Base-by-base conservation (phyloP, 2,329 filamentous ascomycete genomes). In the Talaromyces sp. region DNA sequence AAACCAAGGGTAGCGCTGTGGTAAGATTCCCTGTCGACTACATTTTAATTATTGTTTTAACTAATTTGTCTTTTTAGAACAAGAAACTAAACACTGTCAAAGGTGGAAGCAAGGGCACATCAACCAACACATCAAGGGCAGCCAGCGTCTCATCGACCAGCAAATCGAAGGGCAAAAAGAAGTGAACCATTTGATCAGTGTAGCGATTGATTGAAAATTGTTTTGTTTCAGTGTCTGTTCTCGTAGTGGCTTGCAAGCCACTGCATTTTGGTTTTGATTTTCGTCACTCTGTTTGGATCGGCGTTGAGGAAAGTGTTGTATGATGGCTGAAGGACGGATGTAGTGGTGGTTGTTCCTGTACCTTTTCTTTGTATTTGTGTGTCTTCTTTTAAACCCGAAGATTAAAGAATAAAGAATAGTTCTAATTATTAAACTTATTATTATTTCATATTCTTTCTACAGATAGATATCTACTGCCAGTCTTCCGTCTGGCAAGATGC, bases 11-110 rank as follows among this genome's bases (percentile, higher is more conserved):
- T 69, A 88, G 88, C 59, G 89, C 92, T 64, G 96, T 96, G 86
- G 92, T 95, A 82, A 73, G 87, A 76, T 57, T 54, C 28, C 47
- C 8, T 33, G 18, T 12, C 36, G 7, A 36, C 44, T 5, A 10
- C 18, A 9, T 12, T 47, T 60, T 27, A 57, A 44, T 36, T 36
- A 18, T 23, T 54, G 58, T 16, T 10, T 44, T 31, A 9, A 33
- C 3, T 12, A 30, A 42, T 57, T 59, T 18, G 30, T 60, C 51
- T 44, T 14, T 31, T 40, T 73, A 98, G 93, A 96, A 97, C 77
- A 98, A 98, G 80, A 88, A 91, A 58, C 85, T 97, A 55, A 95
- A 97, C 68, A 91, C 88, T 54, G 87, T 96, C 72, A 97, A 97
- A 57, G 82, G 79, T 58, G 87, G 83, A 62, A 90, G 86, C 78